phyloP scores from a whole-genome alignment of 441 rosid genomes.

The Eutrema salsugineum region DNA sequence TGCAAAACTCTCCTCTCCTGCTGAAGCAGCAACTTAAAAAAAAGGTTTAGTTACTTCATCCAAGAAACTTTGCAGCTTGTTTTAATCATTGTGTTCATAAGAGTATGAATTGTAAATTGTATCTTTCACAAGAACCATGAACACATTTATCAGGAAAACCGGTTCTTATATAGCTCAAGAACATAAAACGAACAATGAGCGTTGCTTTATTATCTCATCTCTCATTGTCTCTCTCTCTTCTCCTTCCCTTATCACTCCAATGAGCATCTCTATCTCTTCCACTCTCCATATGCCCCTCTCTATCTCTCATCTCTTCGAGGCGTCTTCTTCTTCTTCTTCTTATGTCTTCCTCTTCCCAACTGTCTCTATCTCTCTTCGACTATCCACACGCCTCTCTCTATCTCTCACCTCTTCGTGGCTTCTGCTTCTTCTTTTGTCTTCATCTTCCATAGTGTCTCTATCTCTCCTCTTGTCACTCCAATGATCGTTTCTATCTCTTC shows the following conservation, averaged over 20 bases:
- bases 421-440: too few relatives aligned
- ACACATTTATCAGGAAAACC: too few relatives aligned
- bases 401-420: too few relatives aligned
- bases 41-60: background rate
- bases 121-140: too few relatives aligned
- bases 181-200: too few relatives aligned
- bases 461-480: too few relatives aligned
- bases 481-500: too few relatives aligned
- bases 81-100: background rate
- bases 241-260: conserved; percentile 22
- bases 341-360: too few relatives aligned
- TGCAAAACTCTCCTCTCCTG: conserved; percentile 50
- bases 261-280: conserved; percentile 28
- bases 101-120: background rate
- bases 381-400: too few relatives aligned
- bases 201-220: conserved; percentile 16
- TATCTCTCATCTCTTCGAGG: conserved; percentile 29
- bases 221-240: conserved; percentile 12
- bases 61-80: background rate
- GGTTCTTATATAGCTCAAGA: too few relatives aligned
- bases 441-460: too few relatives aligned
- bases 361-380: too few relatives aligned
- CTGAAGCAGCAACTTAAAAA: conserved; percentile 52
- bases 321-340: conserved; percentile 20
- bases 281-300: conserved; percentile 28